A percentile compares a stretch with the other conserved stretches of the same genome.
These are phyloP conservation scores for Chaetothyriales sp. DNA, from an alignment of 2,329 filamentous ascomycete genomes.

Conservation along the genomic window DNA sequence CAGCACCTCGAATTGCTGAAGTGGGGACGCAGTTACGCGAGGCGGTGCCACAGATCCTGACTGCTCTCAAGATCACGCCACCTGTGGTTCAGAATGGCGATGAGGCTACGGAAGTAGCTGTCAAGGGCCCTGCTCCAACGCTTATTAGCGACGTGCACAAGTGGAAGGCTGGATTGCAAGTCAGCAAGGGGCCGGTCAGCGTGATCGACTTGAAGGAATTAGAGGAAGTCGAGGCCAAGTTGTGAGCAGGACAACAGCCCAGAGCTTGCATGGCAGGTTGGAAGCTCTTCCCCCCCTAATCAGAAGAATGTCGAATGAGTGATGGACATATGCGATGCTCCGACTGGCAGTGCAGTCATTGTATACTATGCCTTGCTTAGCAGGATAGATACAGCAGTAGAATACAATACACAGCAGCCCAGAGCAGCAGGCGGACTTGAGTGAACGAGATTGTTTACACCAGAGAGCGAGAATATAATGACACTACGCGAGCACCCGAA, in stretches of 20 bases:
- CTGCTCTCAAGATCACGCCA: slow-evolving; percentile 31
- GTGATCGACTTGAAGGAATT: slow-evolving; percentile 67
- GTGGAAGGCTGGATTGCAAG: slow-evolving; percentile 61
- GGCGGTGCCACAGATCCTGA: slow-evolving; percentile 31
- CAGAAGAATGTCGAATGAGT: neutral
- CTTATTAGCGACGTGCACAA: slow-evolving; percentile 63
- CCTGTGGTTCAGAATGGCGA: slow-evolving; percentile 14
- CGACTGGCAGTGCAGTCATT: neutral
- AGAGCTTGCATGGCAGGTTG: neutral
- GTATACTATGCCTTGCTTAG: neutral
- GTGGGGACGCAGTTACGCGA: slow-evolving; percentile 37
- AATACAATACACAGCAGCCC: neutral
- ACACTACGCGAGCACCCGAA: too few relatives aligned
- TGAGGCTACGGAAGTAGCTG: slow-evolving; percentile 20
- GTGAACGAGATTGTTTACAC: neutral
- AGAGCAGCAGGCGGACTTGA: neutral
- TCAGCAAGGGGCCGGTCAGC: slow-evolving; percentile 57
- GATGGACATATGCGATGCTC: neutral
- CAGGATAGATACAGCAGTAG: neutral
- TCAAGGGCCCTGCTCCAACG: slow-evolving; percentile 33
- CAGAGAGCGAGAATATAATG: too few relatives aligned
- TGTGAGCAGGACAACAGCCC: slow-evolving; percentile 33
- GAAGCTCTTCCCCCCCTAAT: too few relatives aligned
- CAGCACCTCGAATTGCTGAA: slow-evolving; percentile 34
- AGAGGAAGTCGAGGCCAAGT: slow-evolving; percentile 70